phyloP scores from a whole-genome alignment of 78 protist genomes.

The Speleostelium caveatum region DNA sequence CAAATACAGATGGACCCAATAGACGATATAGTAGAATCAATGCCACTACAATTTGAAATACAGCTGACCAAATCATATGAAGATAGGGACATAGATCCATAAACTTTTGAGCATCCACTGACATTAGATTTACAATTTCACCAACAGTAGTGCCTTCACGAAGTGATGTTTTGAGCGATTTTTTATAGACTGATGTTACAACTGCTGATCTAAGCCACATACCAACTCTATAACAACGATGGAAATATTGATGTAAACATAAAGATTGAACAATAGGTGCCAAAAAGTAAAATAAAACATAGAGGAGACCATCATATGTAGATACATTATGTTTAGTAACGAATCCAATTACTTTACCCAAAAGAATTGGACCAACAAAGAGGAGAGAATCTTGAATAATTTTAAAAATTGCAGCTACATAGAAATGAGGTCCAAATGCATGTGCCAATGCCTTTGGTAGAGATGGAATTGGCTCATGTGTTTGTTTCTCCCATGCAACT shows the following conservation, averaged over 20 bases:
- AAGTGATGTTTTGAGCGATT: slow-evolving; percentile 41
- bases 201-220: slow-evolving; percentile 78
- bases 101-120: slow-evolving; percentile 88
- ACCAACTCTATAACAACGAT: slow-evolving; percentile 64
- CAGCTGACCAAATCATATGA: slow-evolving; percentile 89
- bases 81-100: slow-evolving; percentile 81
- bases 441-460: slow-evolving; percentile 60
- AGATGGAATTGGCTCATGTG: slow-evolving; percentile 64
- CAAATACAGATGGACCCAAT: slow-evolving; percentile 63
- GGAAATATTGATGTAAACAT: slow-evolving; percentile 58
- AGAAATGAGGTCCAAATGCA: slow-evolving; percentile 59
- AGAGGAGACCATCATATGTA: slow-evolving; percentile 34
- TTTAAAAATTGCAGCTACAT: slow-evolving; percentile 49
- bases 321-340: slow-evolving; percentile 10
- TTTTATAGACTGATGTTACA: slow-evolving; percentile 56
- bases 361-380: slow-evolving; percentile 71
- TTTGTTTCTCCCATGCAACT: slow-evolving; percentile 51
- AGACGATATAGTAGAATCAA: slow-evolving; percentile 18
- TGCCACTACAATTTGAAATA: slow-evolving; percentile 42
- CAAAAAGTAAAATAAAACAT: slow-evolving; percentile 29
- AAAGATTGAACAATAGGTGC: slow-evolving; percentile 56
- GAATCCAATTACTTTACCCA: slow-evolving; percentile 20
- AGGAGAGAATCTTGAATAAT: slow-evolving; percentile 31
- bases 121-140: slow-evolving; percentile 89
- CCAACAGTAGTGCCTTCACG: slow-evolving; percentile 82